phyloP scores from a whole-genome alignment of 139 green algal genomes.

The Zygnema circumcarinatum region DNA sequence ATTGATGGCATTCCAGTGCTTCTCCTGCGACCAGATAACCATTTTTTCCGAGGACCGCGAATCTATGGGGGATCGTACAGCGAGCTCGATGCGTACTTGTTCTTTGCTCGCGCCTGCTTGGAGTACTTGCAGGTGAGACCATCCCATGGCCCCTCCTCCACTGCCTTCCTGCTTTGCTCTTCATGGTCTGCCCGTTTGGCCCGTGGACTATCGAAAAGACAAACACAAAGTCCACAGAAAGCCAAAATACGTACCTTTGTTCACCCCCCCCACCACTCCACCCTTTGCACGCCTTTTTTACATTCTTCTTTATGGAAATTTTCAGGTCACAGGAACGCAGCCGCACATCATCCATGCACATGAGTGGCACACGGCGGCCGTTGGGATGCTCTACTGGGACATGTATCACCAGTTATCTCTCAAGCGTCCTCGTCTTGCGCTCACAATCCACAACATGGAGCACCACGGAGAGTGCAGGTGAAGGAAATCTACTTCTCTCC shows the following conservation, averaged over 20 bases:
- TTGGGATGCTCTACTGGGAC: conserved; percentile 75
- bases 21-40: conserved; percentile 45
- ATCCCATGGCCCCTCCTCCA: neutral
- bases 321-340: conserved; percentile 48
- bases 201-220: no score
- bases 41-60: conserved; percentile 67
- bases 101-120: conserved; percentile 87
- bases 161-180: conserved; percentile 1
- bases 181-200: no score
- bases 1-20: conserved; percentile 49
- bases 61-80: conserved; percentile 95
- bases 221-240: no score
- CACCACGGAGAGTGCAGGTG: conserved; percentile 75
- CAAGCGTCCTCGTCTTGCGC: conserved; percentile 53
- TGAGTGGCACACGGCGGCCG: conserved; percentile 85
- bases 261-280: neutral
- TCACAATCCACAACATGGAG: conserved; percentile 95
- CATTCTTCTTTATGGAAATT: no score
- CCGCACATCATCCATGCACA: conserved; percentile 85
- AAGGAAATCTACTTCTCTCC: neutral
- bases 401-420: conserved; percentile 67
- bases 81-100: conserved; percentile 94
- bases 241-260: no score
- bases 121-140: conserved; percentile 76
- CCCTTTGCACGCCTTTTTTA: no score